Conservation (phyloP, 116 monocot species). For the Thalassia testudinum region DNA sequence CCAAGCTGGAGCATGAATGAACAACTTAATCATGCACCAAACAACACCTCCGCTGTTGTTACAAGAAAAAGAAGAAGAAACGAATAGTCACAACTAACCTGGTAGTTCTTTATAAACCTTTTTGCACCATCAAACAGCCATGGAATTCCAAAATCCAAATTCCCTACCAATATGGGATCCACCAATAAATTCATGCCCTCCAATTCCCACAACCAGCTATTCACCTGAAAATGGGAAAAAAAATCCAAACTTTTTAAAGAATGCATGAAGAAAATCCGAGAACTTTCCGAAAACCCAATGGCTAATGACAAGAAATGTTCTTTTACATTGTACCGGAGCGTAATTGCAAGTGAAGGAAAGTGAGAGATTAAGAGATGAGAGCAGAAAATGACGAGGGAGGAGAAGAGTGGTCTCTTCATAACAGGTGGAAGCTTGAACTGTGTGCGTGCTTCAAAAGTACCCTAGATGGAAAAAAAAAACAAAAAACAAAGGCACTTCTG, state of each 20-base stretch:
- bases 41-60: not conserved
- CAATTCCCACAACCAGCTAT: constrained; percentile 90
- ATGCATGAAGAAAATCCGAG: too few species aligned
- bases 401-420: too few species aligned
- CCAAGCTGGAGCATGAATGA: constrained; percentile 27
- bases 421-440: too few species aligned
- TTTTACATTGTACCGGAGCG: too few species aligned
- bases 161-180: constrained; percentile 85
- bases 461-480: too few species aligned
- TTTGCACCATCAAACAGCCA: constrained; percentile 85
- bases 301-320: too few species aligned
- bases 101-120: constrained; percentile 44
- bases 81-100: constrained; percentile 23
- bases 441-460: too few species aligned
- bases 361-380: too few species aligned
- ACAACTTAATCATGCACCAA: not conserved
- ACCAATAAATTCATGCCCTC: constrained; percentile 58
- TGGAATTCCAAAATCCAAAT: constrained; percentile 84
- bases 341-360: too few species aligned
- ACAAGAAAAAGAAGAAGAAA: not conserved
- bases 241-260: not conserved
- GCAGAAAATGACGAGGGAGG: too few species aligned
- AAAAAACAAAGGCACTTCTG: too few species aligned
- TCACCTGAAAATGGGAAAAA: constrained; percentile 33
- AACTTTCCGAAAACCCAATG: too few species aligned